phyloP scores from a whole-genome alignment of 208 protist genomes.

The Spironucleus salmonicida region DNA sequence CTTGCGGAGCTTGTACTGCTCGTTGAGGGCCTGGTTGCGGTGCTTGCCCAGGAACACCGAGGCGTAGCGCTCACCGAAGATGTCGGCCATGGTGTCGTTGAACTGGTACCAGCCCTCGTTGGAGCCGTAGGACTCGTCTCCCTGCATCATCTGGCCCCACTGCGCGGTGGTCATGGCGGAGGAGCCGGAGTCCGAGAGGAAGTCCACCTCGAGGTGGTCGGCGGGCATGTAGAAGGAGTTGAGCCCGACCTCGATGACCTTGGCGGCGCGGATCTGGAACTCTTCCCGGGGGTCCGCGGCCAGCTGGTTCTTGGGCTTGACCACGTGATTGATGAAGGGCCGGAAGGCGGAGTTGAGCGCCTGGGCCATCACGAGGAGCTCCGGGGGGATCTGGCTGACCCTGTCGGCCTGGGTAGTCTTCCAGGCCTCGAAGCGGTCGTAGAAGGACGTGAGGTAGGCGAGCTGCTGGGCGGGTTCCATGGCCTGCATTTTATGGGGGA shows the following conservation, averaged over 20 bases:
- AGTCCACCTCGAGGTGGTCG: slow-evolving; percentile 30
- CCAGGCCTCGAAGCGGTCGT: not conserved
- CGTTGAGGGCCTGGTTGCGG: not conserved
- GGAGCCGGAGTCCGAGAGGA: slow-evolving; percentile 33
- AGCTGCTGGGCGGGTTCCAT: not conserved
- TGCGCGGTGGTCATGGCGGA: slow-evolving; percentile 31
- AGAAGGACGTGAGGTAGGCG: not conserved
- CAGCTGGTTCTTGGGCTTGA: not conserved
- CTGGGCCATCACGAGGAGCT: not conserved
- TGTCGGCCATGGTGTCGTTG: not conserved
- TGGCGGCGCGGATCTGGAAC: not conserved
- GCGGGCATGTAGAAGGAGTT: slow-evolving; percentile 36
- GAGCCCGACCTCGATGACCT: slow-evolving; percentile 13
- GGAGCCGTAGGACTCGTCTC: slow-evolving; percentile 33
- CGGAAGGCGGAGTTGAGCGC: not conserved
- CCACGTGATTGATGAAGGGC: slow-evolving; percentile 1
- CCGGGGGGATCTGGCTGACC: not conserved
- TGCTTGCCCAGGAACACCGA: not conserved
- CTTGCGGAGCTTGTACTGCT: slow-evolving; percentile 8
- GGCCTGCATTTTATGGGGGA: too few species aligned
- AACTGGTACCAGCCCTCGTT: slow-evolving; percentile 34
- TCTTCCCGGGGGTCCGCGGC: not conserved
- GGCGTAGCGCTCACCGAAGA: not conserved
- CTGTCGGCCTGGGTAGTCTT: not conserved
- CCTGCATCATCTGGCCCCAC: slow-evolving; percentile 26